Evolutionary conservation across 129 eudicot genomes (phyloP).

Genomic region (Silybum marianum): DNA sequence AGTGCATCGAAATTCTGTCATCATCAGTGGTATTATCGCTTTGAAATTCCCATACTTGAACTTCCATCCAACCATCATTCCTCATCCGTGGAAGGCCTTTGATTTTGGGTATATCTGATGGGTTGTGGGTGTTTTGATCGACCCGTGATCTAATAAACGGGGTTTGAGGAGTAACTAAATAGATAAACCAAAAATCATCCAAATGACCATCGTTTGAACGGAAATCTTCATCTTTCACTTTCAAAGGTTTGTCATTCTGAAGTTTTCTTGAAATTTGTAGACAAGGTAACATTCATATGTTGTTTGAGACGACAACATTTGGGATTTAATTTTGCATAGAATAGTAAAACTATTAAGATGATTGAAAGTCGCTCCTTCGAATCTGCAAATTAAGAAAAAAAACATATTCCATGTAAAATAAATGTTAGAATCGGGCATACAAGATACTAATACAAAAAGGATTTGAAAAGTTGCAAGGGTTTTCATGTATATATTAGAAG

Average conservation of each 20-base stretch:
- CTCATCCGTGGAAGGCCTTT: slow-evolving; percentile 13
- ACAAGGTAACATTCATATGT: slow-evolving; percentile 20
- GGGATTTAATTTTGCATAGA: too few species aligned
- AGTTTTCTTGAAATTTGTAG: neutral
- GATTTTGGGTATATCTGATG: slow-evolving; percentile 12
- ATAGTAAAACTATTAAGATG: too few species aligned
- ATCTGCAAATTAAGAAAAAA: neutral
- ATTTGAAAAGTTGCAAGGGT: neutral
- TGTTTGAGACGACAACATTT: neutral
- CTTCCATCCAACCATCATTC: too few species aligned
- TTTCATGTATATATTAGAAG: too few species aligned
- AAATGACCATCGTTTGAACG: neutral
- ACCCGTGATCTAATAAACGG: neutral
- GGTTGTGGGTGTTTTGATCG: neutral
- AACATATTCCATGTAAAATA: too few species aligned
- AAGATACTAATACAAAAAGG: too few species aligned
- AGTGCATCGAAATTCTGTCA: too few species aligned
- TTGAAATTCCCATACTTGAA: too few species aligned
- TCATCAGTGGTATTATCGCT: too few species aligned
- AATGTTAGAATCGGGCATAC: neutral
- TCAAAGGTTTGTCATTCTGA: neutral
- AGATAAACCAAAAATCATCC: neutral
- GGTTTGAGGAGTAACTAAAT: slow-evolving; percentile 1
- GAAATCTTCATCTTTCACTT: neutral
- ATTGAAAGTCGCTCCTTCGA: neutral